Evolutionary conservation across 371 early-diverging fungal species (phyloP).

Genomic region (Choanephora cucurbitarum): DNA sequence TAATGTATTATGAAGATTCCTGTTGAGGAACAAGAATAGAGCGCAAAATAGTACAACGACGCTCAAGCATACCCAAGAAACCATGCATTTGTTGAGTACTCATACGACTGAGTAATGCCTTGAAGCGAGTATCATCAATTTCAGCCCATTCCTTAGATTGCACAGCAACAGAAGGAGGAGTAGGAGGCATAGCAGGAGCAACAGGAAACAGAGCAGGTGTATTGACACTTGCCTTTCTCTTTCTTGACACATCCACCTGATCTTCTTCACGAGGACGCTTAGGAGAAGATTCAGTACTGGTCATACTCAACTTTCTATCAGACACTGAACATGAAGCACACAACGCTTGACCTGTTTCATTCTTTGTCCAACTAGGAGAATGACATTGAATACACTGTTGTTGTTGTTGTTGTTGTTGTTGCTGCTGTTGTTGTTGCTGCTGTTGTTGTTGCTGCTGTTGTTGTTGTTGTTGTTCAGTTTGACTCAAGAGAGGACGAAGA

Average conservation of each 20-base stretch:
- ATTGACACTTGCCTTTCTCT: neutral
- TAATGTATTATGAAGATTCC: slow-evolving; percentile 2
- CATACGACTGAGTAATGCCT: slow-evolving; percentile 49
- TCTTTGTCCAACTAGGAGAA: slow-evolving; percentile 86
- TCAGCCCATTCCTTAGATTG: slow-evolving; percentile 47
- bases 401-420: slow-evolving; percentile 4
- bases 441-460: slow-evolving; percentile 12
- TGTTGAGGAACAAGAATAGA: slow-evolving; percentile 30
- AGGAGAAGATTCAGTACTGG: neutral
- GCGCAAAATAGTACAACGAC: slow-evolving; percentile 42
- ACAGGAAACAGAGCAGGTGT: slow-evolving; percentile 17
- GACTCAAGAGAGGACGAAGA: slow-evolving; percentile 22
- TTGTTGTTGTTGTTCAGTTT: slow-evolving; percentile 7
- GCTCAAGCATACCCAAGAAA: slow-evolving; percentile 55
- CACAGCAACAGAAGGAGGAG: slow-evolving; percentile 14
- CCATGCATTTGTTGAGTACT: slow-evolving; percentile 57
- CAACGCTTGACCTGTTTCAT: slow-evolving; percentile 72
- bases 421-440: slow-evolving; percentile 10
- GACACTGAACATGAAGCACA: slow-evolving; percentile 84
- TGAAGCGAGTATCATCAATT: slow-evolving; percentile 49
- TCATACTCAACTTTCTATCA: neutral
- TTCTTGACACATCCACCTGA: neutral
- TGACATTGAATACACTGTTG: slow-evolving; percentile 75
- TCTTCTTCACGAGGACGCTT: slow-evolving; percentile 19
- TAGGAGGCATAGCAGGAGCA: slow-evolving; percentile 14